Conservation (phyloP, 2,329 filamentous ascomycete genomes). For the Incumbomyces delicatus region DNA sequence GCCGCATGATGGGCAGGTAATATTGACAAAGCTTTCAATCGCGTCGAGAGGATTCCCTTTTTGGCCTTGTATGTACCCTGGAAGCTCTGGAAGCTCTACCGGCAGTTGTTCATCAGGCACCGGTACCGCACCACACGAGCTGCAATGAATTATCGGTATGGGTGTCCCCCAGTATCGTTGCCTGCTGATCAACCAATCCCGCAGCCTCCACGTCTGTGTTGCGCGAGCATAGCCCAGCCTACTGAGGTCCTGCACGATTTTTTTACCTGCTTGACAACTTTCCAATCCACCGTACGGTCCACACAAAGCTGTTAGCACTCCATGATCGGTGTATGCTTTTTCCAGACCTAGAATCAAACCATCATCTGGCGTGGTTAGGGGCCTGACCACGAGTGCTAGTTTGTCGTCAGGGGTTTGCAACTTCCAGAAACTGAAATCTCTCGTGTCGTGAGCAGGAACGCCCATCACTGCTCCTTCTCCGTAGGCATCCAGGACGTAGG, state of each 20-base stretch:
- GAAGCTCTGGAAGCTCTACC: constrained; percentile 61
- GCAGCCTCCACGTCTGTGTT: constrained; percentile 67
- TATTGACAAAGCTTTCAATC: constrained; percentile 63
- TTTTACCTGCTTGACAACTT: constrained; percentile 52
- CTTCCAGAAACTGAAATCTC: constrained; percentile 73
- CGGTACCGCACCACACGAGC: constrained; percentile 64
- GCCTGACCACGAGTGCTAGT: constrained; percentile 52
- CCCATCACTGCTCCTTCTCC: constrained; percentile 87
- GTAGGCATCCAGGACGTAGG: constrained; percentile 77
- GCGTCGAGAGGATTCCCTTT: constrained; percentile 68
- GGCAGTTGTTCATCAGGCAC: constrained; percentile 69
- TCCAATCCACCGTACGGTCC: constrained; percentile 54
- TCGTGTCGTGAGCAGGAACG: constrained; percentile 71
- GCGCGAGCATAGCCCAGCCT: constrained; percentile 47
- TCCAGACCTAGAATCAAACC: constrained; percentile 26
- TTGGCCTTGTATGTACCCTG: constrained; percentile 55
- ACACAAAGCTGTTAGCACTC: constrained; percentile 57
- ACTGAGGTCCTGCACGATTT: constrained; percentile 47
- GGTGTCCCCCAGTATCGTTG: constrained; percentile 88
- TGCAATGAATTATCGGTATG: constrained; percentile 79
- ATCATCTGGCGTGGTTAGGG: constrained; percentile 28
- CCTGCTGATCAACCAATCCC: constrained; percentile 87
- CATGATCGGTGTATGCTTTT: constrained; percentile 53
- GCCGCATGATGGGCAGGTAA: constrained; percentile 60
- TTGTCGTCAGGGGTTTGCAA: constrained; percentile 51